These are phyloP conservation scores for Silene vulgaris DNA, from an alignment of 179 eudicot genomes.

Conservation along the genomic window DNA sequence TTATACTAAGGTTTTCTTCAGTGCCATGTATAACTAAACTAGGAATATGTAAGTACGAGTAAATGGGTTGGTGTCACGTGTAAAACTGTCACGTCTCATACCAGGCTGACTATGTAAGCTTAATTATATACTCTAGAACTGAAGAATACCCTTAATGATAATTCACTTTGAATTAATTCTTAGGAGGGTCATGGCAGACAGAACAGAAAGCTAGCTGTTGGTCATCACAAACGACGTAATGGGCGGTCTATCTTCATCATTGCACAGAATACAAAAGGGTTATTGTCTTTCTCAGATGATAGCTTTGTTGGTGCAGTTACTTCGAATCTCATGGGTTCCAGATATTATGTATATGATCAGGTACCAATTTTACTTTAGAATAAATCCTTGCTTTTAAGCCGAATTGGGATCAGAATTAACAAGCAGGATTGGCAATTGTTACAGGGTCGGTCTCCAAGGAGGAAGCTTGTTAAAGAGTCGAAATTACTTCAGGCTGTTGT, in stretches of 20 bases:
- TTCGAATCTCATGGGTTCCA: conserved; percentile 74
- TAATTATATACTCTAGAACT: too few relatives aligned
- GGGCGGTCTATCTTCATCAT: conserved; percentile 68
- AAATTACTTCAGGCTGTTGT: conserved; percentile 59
- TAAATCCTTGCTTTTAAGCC: not conserved
- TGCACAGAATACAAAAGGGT: conserved; percentile 64
- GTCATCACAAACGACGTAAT: conserved; percentile 57
- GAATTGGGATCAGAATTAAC: not conserved
- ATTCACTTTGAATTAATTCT: not conserved
- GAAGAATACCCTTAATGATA: not conserved
- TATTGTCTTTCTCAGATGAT: conserved; percentile 49
- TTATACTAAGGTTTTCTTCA: too few relatives aligned
- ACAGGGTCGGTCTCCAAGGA: conserved; percentile 49
- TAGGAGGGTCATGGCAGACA: conserved; percentile 94
- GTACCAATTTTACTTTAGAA: conserved; percentile 16
- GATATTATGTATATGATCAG: conserved; percentile 78
- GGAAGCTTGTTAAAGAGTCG: conserved; percentile 33
- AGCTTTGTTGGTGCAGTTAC: conserved; percentile 63
- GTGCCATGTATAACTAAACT: too few relatives aligned
- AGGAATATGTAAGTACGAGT: too few relatives aligned
- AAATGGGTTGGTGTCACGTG: too few relatives aligned
- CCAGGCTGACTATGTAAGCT: not conserved
- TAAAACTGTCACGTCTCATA: not conserved
- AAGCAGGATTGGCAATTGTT: not conserved
- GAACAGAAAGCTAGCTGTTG: conserved; percentile 79